Conservation (phyloP, 306 rosid genomes). For the Casuarina cunninghamiana region DNA sequence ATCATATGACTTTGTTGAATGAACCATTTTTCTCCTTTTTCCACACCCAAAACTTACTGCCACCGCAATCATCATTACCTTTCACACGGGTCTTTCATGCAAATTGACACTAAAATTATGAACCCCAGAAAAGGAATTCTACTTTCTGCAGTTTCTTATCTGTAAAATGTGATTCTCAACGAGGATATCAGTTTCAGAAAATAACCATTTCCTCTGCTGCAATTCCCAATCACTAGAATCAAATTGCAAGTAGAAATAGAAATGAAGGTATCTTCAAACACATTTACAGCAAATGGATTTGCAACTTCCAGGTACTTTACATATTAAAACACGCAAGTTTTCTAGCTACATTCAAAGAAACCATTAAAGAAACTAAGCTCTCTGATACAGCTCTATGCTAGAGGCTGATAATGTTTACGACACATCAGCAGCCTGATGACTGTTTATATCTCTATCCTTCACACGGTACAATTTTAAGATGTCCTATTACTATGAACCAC, state of each 20-base stretch:
- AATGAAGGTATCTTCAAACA: too few relatives aligned
- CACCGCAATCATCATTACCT: background rate
- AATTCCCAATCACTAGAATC: background rate
- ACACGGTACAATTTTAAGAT: constrained; percentile 49
- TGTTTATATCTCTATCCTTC: constrained; percentile 32
- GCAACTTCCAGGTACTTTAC: constrained; percentile 29
- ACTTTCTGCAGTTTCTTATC: too few relatives aligned
- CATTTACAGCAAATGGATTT: constrained; percentile 25
- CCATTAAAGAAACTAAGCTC: constrained; percentile 30
- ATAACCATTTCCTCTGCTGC: too few relatives aligned
- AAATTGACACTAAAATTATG: too few relatives aligned
- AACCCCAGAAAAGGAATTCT: too few relatives aligned
- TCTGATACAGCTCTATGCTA: constrained; percentile 36
- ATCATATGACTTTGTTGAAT: too few relatives aligned
- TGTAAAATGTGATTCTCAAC: background rate
- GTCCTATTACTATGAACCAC: constrained; percentile 40
- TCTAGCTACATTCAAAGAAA: constrained; percentile 38
- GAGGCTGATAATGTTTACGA: constrained; percentile 16
- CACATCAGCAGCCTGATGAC: constrained; percentile 27
- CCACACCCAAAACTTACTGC: too few relatives aligned
- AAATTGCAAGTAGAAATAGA: constrained; percentile 15
- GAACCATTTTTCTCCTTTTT: too few relatives aligned
- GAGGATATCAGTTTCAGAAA: background rate
- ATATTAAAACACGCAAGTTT: constrained; percentile 32
- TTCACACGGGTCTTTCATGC: too few relatives aligned